Evolutionary conservation across 2,329 filamentous ascomycete genomes (phyloP), one percentile per base, ranked within the genome.

Genomic region (Penicillium aurantiogriseum): DNA sequence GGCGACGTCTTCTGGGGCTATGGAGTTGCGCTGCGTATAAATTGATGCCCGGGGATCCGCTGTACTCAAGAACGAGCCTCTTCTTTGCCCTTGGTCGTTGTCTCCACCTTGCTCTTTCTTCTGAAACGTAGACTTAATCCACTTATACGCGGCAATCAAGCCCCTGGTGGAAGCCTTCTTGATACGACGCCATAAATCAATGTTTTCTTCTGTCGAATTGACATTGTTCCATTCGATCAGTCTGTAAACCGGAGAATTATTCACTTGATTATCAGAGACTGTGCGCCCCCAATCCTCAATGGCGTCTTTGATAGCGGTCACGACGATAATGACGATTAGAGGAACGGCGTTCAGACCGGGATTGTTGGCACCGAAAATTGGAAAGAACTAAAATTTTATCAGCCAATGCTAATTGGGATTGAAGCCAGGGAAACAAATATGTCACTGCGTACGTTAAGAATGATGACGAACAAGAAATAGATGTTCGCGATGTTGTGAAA

Each of bases 401-500:
- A 61, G 74, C 66, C 74, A 63, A 54, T 57, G 42, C 45, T 13
- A 45, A 52, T 39, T 43, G 36, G 51, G 43, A 55, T 36, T 21
- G 15, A 13, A 23, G 42, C 11, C 17, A 33, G 21, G n/a, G 21
- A n/a, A 35, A n/a, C 35, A 17, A 29, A 27, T 29, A 27, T 29
- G 15, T 44, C 35, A 83, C 17, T 42, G 31, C 92, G 82, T 88
- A 97, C 94, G 70, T 88, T 88, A 59, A 99, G 84, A 71, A 99
- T 96, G 72, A 97, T 92, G 68, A 93, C 84, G 78, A 97, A 97
- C 67, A 97, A 81, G 83, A 99, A 99, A 79, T 97, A 99, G 53
- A 97, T 88, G 75, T 99, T 99, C 71, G 94, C 94, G 69, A 99
- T 89, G 71, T 97, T 97, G 77, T 99, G 93, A 72, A 99, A 97